Evolutionary conservation across 148 eudicot species (phyloP).

Genomic region (Cornus controversa): DNA sequence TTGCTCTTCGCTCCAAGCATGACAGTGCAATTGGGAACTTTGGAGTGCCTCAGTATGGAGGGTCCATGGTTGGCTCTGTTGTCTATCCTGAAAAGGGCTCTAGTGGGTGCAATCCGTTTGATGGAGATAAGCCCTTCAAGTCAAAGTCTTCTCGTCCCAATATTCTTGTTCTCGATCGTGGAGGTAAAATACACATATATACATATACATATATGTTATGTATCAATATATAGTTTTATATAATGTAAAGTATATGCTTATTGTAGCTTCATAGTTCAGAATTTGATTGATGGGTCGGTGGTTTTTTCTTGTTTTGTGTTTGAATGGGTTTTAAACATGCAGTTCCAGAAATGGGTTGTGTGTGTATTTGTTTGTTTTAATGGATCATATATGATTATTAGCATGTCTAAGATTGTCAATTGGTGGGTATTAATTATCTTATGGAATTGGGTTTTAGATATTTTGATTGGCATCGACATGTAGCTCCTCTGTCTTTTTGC

Average conservation of each 20-base stretch:
- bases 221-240: too few relatives aligned
- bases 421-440: not conserved
- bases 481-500: not conserved
- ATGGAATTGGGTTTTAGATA: not conserved
- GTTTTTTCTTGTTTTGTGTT: not conserved
- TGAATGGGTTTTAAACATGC: not conserved
- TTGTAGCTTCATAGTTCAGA: not conserved
- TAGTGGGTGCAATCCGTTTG: conserved; percentile 57
- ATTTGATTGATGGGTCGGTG: not conserved
- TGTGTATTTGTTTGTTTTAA: too few relatives aligned
- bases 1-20: conserved; percentile 39
- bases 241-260: not conserved
- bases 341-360: too few relatives aligned
- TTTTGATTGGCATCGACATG: not conserved
- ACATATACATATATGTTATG: not conserved
- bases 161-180: conserved; percentile 89
- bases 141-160: conserved; percentile 50
- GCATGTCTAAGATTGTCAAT: not conserved
- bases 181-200: conserved; percentile 46
- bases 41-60: conserved; percentile 92
- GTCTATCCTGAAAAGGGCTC: conserved; percentile 52
- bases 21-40: conserved; percentile 89
- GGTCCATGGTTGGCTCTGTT: conserved; percentile 76
- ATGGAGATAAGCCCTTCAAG: conserved; percentile 79
- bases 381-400: too few relatives aligned